Conservation (phyloP, 2,329 filamentous ascomycete genomes). For the Aspergillus sp. region DNA sequence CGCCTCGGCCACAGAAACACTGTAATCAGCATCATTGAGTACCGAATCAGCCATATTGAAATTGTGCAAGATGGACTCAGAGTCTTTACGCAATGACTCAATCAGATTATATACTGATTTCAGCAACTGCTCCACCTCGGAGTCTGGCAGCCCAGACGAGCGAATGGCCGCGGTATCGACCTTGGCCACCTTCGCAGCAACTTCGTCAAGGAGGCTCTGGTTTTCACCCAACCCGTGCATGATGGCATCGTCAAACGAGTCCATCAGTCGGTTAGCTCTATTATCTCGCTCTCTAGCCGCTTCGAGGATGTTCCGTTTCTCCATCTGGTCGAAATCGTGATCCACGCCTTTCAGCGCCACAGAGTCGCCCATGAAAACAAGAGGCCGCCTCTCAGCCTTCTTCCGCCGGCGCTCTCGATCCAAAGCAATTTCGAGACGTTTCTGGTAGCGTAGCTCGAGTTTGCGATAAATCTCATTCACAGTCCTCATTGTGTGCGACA, state of each 20-base stretch:
- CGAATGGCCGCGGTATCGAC: constrained; percentile 38
- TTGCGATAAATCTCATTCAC: constrained; percentile 49
- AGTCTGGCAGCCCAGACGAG: constrained; percentile 35
- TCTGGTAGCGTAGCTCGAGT: constrained; percentile 53
- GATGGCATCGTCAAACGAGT: constrained; percentile 53
- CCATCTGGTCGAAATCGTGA: constrained; percentile 52
- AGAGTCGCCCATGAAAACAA: constrained; percentile 55
- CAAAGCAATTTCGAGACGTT: constrained; percentile 51
- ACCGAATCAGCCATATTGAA: constrained; percentile 53
- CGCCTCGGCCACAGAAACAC: constrained; percentile 57
- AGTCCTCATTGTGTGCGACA: constrained; percentile 48
- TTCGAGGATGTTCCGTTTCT: constrained; percentile 52
- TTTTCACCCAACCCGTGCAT: constrained; percentile 54
- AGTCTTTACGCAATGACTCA: constrained; percentile 44
- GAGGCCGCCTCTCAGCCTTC: constrained; percentile 54
- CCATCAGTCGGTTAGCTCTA: constrained; percentile 53
- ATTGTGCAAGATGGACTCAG: constrained; percentile 48
- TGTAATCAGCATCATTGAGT: constrained; percentile 55
- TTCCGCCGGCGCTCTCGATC: constrained; percentile 58
- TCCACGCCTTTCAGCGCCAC: constrained; percentile 52
- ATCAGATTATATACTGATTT: constrained; percentile 41
- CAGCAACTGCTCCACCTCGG: constrained; percentile 42
- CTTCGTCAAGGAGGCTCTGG: constrained; percentile 52
- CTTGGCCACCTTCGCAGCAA: constrained; percentile 46
- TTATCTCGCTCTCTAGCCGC: constrained; percentile 53